A percentile compares a stretch with the other conserved stretches of the same genome.
Evolutionary conservation across 106 monocot species (phyloP).

Genomic region (Apostasia shenzhenica): DNA sequence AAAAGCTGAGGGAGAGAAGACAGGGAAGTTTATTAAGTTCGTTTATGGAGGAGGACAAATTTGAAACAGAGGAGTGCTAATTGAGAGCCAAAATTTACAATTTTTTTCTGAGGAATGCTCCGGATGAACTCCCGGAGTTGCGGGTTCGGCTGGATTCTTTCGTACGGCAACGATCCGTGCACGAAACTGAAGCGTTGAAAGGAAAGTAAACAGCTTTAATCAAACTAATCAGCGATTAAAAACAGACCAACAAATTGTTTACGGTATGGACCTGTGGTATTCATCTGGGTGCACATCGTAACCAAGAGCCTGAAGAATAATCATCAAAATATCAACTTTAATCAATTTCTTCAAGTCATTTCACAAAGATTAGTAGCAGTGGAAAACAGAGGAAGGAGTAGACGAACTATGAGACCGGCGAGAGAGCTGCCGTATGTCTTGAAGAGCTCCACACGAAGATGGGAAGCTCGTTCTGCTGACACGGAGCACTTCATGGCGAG

Average conservation of each 20-base stretch:
- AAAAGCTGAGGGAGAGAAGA: slow-evolving; percentile 40
- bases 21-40: neutral
- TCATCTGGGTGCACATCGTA: slow-evolving; percentile 80
- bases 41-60: neutral
- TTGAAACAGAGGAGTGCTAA: neutral
- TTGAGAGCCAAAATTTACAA: slow-evolving; percentile 25
- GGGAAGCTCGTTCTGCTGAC: slow-evolving; percentile 33
- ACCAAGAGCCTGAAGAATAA: slow-evolving; percentile 48
- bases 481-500: slow-evolving; percentile 37
- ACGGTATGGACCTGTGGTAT: slow-evolving; percentile 62
- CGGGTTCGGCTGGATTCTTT: slow-evolving; percentile 54
- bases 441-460: slow-evolving; percentile 73
- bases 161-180: slow-evolving; percentile 83
- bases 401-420: slow-evolving; percentile 48
- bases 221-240: slow-evolving; percentile 7
- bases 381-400: neutral
- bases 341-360: neutral
- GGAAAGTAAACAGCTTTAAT: slow-evolving; percentile 6
- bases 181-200: slow-evolving; percentile 41
- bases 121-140: slow-evolving; percentile 44
- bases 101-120: slow-evolving; percentile 58
- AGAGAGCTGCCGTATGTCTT: slow-evolving; percentile 70
- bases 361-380: neutral
- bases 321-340: neutral
- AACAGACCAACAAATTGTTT: neutral